phyloP scores from a whole-genome alignment of 2,329 filamentous ascomycete genomes.

The Fusarium dimerum region DNA sequence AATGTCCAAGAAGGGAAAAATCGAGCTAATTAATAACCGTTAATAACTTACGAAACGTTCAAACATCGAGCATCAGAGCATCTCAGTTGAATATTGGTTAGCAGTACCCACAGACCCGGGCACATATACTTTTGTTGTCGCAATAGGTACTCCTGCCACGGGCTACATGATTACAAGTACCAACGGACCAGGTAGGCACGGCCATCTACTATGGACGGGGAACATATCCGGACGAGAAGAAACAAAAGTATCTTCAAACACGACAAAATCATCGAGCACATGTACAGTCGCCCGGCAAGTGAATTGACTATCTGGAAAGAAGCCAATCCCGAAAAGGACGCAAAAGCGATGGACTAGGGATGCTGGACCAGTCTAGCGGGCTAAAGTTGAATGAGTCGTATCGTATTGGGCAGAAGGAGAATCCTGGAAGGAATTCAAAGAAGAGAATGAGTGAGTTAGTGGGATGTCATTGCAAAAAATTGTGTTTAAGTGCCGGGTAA shows the following conservation, averaged over 20 bases:
- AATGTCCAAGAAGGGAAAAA: slow-evolving; percentile 11
- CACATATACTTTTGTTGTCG: slow-evolving; percentile 29
- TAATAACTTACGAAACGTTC: slow-evolving; percentile 4
- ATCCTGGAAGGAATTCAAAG: slow-evolving; percentile 1
- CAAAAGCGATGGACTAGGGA: slow-evolving; percentile 6
- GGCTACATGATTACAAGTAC: too few species aligned
- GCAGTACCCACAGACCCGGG: slow-evolving; percentile 27
- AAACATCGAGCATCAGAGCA: slow-evolving; percentile 10
- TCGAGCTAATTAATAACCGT: background rate
- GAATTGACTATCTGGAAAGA: background rate
- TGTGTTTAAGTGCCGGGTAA: background rate
- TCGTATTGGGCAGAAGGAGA: background rate
- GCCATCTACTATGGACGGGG: slow-evolving; percentile 18
- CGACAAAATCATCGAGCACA: slow-evolving; percentile 1
- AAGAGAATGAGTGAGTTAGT: background rate
- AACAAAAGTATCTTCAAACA: slow-evolving; percentile 15
- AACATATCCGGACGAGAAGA: slow-evolving; percentile 8
- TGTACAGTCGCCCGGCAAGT: background rate
- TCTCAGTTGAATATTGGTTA: background rate
- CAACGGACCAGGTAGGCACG: slow-evolving; percentile 11
- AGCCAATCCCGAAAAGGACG: background rate
- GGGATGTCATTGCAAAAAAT: background rate
- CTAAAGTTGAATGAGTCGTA: background rate
- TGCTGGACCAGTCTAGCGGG: slow-evolving; percentile 18
- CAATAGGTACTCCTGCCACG: too few species aligned